Evolutionary conservation across 805 yeast genomes (phyloP), one percentile per base, ranked within the genome.

Genomic region (Kazachstania psychrophila): DNA sequence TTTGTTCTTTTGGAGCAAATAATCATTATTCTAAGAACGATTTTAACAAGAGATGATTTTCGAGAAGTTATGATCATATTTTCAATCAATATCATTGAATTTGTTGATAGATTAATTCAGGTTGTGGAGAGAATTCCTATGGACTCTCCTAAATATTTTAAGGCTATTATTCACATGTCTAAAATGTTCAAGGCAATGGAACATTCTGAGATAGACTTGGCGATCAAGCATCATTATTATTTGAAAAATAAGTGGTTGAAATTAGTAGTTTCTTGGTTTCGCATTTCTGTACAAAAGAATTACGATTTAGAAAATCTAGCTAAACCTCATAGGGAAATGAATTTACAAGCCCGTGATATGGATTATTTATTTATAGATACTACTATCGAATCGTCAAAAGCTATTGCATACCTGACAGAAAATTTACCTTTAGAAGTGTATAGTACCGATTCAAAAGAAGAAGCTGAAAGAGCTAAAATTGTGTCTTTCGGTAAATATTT

Each of bases 401-500:
- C 78, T 15, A 55, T 82, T 37, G 69, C 79, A 2, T 52, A 69
- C 16, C 65, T 77, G 15, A 65, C 83, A 17, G 70, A 70, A 19
- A 65, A 69, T n/a, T 54, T 79, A 23, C 69, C 79, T 4, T 54
- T 79, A 29, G 88, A 77, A 39, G 67, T 71, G 18, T 79, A 73
- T 24, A 79, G 66, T 39, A 77, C 74, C 20, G 63, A 68, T 10
- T 65, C 68, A 35, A 77, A 71, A 37, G 64, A 62, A 14, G 83
- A 77, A 45, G 48, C 73, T 23, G 63, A 62, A 28, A 70, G 73
- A 43, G 70, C 75, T 23, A 73, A 71, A 47, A 73, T 73, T 22
- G 72, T 79, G 31, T 68, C 75, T 9, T 82, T 83, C 56, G 77
- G 80, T 4, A 77, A 77, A 42, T 80, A 78, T 48, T 82, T 80